Percentiles rank a stretch among this genome's conserved stretches.
Conservation (phyloP, 2,329 filamentous ascomycete genomes). For the Aspergillus versicolor region DNA sequence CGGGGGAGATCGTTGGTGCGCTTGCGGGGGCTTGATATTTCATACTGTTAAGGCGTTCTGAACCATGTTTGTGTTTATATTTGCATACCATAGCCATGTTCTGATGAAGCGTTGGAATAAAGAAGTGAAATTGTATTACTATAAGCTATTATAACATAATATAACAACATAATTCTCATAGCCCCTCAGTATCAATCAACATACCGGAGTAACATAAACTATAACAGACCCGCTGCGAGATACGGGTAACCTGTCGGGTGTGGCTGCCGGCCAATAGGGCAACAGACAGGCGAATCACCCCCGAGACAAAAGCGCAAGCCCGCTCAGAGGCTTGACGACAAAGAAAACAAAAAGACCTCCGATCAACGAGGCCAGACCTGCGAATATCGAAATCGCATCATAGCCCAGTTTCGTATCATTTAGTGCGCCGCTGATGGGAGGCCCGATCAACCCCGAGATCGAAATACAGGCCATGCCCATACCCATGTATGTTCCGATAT, state of each 20-base stretch:
- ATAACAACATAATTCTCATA: too few species aligned
- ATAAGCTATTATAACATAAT: too few species aligned
- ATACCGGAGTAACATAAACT: not conserved
- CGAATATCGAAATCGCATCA: not conserved
- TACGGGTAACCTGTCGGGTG: too few species aligned
- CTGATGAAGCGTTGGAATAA: too few species aligned
- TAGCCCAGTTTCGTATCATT: conserved; percentile 4
- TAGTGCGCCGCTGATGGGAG: conserved; percentile 8
- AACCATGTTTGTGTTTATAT: too few species aligned
- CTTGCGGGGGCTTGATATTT: not conserved
- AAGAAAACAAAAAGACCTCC: conserved; percentile 1
- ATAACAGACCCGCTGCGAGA: not conserved
- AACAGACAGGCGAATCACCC: not conserved
- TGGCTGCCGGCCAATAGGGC: too few species aligned
- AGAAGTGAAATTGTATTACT: too few species aligned
- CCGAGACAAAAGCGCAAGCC: not conserved
- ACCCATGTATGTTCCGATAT: conserved; percentile 22
- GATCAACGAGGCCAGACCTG: not conserved
- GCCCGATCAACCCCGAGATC: conserved; percentile 5
- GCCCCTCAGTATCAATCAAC: too few species aligned
- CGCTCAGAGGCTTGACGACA: conserved; percentile 2
- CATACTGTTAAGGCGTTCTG: too few species aligned
- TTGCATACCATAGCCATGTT: not conserved
- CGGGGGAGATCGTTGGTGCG: not conserved
- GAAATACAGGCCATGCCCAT: conserved; percentile 19